Base-by-base conservation (phyloP, 768 basidiomycete species). In the Mycena indigotica region DNA sequence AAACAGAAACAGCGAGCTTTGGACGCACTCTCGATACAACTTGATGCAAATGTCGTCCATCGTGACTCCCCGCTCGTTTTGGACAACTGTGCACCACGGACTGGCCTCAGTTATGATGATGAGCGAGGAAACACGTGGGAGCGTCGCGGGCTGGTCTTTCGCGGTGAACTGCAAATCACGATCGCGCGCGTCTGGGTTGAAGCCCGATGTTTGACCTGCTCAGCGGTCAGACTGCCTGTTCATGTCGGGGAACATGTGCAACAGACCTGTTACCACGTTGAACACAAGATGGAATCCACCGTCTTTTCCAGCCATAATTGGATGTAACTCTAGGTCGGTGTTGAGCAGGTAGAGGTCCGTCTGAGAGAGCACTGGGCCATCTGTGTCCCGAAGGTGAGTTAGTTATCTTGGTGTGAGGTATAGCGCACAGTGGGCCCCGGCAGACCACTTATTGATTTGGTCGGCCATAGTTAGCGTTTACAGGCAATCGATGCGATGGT, bases 311-410 rank as follows among this genome's bases (percentile, higher is more conserved):
- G 78, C 76, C 13, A 94, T 80, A 67, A 92, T 85, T 3, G 91
- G 91, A 64, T 94, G 79, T 28, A 93, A 67, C 65, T 89, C 83
- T 2, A 93, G 78, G 16, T 86, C 82, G 4, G 84, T 80, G 41
- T 82, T 78, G 54, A 94, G 81, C 3, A 93, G 81, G 70, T 91
- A 94, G 15, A 94, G 78, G 66, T 93, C 91, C 0, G 89, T 91
- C 66, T 89, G 88, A 2, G 83, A 81, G 15, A 93, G 79, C 5
- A 93, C 83, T 4, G 91, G 91, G 0, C 89, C 91, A 71, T 93
- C 89, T 92, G 58, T 6, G 40, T 49, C 26, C 45, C 17, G 25
- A 8, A 32, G 19, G n/a, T n/a, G 38, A 53, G 4, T 4, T 21
- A 50, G 8, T 21, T 21, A 28, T 52, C 51, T 30, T 58, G 53